Conservation (phyloP, 129 eudicot species). For the Chrysanthemum lavandulifolium region DNA sequence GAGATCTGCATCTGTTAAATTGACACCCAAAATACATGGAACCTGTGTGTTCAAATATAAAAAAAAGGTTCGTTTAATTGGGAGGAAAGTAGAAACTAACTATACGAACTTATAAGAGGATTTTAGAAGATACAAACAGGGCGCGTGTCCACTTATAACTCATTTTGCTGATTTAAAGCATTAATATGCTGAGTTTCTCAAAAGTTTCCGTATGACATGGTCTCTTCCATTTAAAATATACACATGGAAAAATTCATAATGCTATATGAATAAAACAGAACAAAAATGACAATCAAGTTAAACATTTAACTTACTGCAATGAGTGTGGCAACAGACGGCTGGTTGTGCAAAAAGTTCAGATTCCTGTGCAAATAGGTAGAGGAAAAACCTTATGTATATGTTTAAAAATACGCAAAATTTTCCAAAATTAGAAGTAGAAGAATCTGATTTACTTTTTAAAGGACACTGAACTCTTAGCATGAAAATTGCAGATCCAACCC, state of each 20-base stretch:
- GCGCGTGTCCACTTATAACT: neutral
- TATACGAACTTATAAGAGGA: neutral
- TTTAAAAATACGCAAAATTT: slow-evolving; percentile 4
- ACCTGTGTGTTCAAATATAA: slow-evolving; percentile 52
- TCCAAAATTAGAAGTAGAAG: slow-evolving; percentile 2
- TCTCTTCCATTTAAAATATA: neutral
- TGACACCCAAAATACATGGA: slow-evolving; percentile 91
- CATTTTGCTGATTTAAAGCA: neutral
- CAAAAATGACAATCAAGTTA: neutral
- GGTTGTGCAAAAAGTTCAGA: slow-evolving; percentile 66
- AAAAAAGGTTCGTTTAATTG: slow-evolving; percentile 1
- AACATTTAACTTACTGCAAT: slow-evolving; percentile 57
- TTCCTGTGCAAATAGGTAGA: slow-evolving; percentile 48
- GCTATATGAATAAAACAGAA: slow-evolving; percentile 6
- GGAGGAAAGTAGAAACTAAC: neutral
- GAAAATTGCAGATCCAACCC: slow-evolving; percentile 97
- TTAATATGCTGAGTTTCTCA: neutral
- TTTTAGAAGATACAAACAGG: neutral
- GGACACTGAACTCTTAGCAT: slow-evolving; percentile 53
- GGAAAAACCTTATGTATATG: slow-evolving; percentile 6
- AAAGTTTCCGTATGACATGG: too few relatives aligned
- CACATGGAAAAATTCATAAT: neutral
- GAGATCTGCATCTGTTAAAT: slow-evolving; percentile 76
- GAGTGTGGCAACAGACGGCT: slow-evolving; percentile 61
- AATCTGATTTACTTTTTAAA: slow-evolving; percentile 64